Base-by-base conservation (phyloP, 257 asterid genomes). In the Plantago elongata region DNA sequence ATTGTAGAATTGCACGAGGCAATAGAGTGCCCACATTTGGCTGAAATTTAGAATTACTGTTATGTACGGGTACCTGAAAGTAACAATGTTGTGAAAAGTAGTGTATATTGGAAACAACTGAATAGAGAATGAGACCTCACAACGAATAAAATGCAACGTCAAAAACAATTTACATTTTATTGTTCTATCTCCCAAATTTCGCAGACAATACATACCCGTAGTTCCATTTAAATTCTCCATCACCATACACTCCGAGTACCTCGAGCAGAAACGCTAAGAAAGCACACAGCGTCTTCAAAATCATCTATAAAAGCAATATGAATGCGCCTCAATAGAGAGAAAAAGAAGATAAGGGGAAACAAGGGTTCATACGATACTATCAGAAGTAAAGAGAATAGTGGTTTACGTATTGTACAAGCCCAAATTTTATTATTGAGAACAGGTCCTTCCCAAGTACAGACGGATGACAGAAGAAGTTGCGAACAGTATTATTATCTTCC, bases 21-120 rank as follows among this genome's bases (percentile, higher is more conserved):
- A 92, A 64, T 81, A 89, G 51, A 93, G 63, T 3, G 99, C 99
- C 99, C 97, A 89, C 96, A 89, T 89, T 80, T 89, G 99, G 69
- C 99, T 86, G 80, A 93, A 93, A 75, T 89, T 89, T 71, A 84
- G 63, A 50, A 89, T 85, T 13, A 80, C 76, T 4, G 97, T 83
- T 44, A 93, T 70, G 61, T 93, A 93, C 0, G 96, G 97, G 72
- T 89, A 93, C 84, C 98, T 92, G 86, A 27, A 54, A 69, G 51
- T n/a, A n/a, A n/a, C 48, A 60, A 48, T 13, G 27, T 54, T 13
- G 15, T 3, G 29, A 34, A 44, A 54, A 65, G 14, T 34, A 17
- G 51, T 8, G 48, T 46, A 42, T 46, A 11, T 14, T 59, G 50
- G 27, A 68, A 49, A 42, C 40, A 34, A 7, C 40, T 4, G 2